Conservation (phyloP, 306 rosid genomes). For the Ammopiptanthus mongolicus region DNA sequence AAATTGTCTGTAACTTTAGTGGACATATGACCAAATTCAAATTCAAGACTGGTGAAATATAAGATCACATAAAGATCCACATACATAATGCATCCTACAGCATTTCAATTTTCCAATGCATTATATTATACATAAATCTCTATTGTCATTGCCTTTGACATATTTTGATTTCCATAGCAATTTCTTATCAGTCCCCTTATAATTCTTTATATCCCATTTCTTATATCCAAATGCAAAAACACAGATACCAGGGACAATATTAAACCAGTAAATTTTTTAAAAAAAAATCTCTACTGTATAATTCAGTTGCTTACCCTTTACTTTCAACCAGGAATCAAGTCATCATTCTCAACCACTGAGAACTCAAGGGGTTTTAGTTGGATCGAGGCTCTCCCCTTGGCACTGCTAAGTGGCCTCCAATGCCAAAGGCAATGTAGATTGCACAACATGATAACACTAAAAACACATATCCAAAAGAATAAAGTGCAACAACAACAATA, state of each 20-base stretch:
- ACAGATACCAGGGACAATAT: too few relatives aligned
- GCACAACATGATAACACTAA: neutral
- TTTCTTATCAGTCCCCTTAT: too few relatives aligned
- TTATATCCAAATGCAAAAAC: too few relatives aligned
- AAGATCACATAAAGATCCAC: neutral
- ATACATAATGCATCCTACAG: neutral
- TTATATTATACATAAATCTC: neutral
- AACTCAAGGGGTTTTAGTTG: neutral
- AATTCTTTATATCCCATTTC: too few relatives aligned
- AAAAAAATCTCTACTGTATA: too few relatives aligned
- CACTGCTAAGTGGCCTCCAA: neutral
- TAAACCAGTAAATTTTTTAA: too few relatives aligned
- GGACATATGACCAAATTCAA: neutral
- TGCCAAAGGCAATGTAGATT: neutral
- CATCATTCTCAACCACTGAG: too few relatives aligned
- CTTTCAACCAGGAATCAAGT: too few relatives aligned
- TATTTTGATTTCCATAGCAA: neutral
- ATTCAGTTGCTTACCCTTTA: too few relatives aligned
- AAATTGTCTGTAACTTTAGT: too few relatives aligned
- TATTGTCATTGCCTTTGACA: neutral
- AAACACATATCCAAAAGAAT: neutral
- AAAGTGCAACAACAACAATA: neutral
- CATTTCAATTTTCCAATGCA: neutral
- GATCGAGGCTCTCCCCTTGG: constrained; percentile 17
- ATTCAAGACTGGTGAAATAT: neutral